These are phyloP conservation scores for Xylariaceae sp. DNA, from an alignment of 2,329 filamentous ascomycete species.

Conservation along the genomic window DNA sequence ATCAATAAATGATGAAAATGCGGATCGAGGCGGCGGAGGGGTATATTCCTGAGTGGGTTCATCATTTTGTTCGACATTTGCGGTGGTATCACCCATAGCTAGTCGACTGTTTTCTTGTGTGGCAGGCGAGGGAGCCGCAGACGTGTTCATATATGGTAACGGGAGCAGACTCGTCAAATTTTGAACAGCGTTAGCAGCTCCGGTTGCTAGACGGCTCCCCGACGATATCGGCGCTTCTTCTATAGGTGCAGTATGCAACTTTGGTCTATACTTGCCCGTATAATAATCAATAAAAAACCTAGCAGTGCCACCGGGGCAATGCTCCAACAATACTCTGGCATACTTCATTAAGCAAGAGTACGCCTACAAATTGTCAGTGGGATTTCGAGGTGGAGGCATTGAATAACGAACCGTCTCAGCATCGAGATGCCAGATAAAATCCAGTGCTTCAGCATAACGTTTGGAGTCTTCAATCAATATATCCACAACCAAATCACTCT, in stretches of 20 bases:
- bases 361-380: conserved; percentile 57
- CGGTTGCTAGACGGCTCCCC: conserved; percentile 55
- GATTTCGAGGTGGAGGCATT: no score
- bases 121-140: conserved; percentile 59
- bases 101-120: conserved; percentile 56
- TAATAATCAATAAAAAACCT: conserved; percentile 94
- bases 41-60: conserved; percentile 66
- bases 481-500: conserved; percentile 92
- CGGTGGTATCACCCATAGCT: conserved; percentile 58
- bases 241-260: conserved; percentile 58
- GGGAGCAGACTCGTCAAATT: conserved; percentile 85
- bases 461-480: conserved; percentile 96
- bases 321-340: conserved; percentile 84
- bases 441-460: conserved; percentile 83
- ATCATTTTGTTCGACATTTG: conserved; percentile 57
- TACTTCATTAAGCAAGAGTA: conserved; percentile 95
- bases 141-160: conserved; percentile 80
- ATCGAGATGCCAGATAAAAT: conserved; percentile 89
- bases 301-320: conserved; percentile 83
- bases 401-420: conserved; percentile 68
- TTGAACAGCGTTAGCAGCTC: conserved; percentile 78
- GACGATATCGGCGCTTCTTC: conserved; percentile 46
- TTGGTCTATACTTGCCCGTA: conserved; percentile 80
- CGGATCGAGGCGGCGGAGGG: conserved; percentile 81
- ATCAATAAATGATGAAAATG: conserved; percentile 96